Evolutionary conservation across 2,329 filamentous ascomycete genomes (phyloP), one percentile per base, ranked within the genome.

Genomic region (Teratosphaeria nubilosa): DNA sequence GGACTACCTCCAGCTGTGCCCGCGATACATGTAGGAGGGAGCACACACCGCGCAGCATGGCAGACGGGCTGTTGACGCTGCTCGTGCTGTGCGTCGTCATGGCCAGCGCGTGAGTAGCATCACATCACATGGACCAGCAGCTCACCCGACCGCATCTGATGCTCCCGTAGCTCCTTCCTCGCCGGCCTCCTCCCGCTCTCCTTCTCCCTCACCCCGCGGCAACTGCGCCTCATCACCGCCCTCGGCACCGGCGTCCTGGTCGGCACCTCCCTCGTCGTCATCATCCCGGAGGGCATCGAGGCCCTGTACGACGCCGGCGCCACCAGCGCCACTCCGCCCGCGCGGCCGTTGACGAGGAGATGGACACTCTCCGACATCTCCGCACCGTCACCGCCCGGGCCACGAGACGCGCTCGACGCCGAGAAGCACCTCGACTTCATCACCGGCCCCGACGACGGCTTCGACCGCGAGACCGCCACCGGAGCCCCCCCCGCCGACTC

Each of bases 241-340:
- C 83, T 97, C 71, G 94, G 94, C 56, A 90, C 96, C 73, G 94
- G 94, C 51, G 88, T 99, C 55, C 79, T 99, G 9, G 91, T 99
- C 16, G 94, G 94, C 37, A 97, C 94, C 30, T 92, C 92, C 1
- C 81, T 99, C 63, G 92, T 97, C 63, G 91, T 99, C 32, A 97
- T 99, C 69, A 96, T 99, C 68, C 94, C 94, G 0, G 94, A 99
- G 74, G 94, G 94, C 41, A 86, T 97, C 60, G 91, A 96, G 71
- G 92, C 94, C 2, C 81, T 96, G 58, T 90, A 94, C 65, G 76
- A 34, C 65, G 79, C 82, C 41, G 63, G 62, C 20, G 64, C 61
- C 9, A 58, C 55, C 51, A 58, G 61, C 11, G 59, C 67, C 48
- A 56, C 62, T 16, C 64, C 67, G 60, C 27, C 52, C 2, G 37